Base-by-base conservation (phyloP, 2,329 filamentous ascomycete genomes). In the Fusarium sp. region DNA sequence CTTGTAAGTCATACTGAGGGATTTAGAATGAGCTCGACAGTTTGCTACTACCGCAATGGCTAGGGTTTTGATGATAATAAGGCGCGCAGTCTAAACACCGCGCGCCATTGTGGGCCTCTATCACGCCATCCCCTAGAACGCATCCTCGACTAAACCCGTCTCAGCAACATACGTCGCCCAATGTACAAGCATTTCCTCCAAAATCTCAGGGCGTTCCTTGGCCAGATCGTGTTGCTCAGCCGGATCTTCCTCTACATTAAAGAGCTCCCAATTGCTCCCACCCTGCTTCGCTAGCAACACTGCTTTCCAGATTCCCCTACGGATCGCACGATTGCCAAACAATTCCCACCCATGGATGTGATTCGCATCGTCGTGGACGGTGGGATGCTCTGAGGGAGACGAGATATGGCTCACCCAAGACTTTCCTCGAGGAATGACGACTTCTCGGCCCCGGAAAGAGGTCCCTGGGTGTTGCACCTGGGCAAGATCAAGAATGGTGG, bases 311-410 rank as follows among this genome's bases (percentile, higher is more conserved):
- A 85, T 81, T 6, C 84, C 86, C 45, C 83, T 83, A 20, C 87
- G 84, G 11, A 89, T 81, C 0, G 87, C 87, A 2, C 68, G 53
- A 5, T 84, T 81, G 0, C 86, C 86, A 66, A 85, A 88, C 0
- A 85, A 83, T 59, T 89, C 87, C 87, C 87, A 89, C 13, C 87
- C 87, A 44, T 63, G 65, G n/a, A 87, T 82, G 61, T 84, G 83
- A 49, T 86, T 81, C n/a, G 80, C 58, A 14, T 68, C 66, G 4
- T 49, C 46, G 13, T 68, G 63, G 14, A 68, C 42, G 10, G 9
- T 24, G 9, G 75, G 63, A 1, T 62, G 5, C 3, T 69, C 42
- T 2, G 61, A 3, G 24, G 34, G 10, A 55, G 56, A 52, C 38
- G 46, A 50, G 56, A 55, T 51, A 50, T 20, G 48, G 14, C 1